phyloP scores from a whole-genome alignment of 805 yeast genomes.

The Hyphopichia homilentoma region DNA sequence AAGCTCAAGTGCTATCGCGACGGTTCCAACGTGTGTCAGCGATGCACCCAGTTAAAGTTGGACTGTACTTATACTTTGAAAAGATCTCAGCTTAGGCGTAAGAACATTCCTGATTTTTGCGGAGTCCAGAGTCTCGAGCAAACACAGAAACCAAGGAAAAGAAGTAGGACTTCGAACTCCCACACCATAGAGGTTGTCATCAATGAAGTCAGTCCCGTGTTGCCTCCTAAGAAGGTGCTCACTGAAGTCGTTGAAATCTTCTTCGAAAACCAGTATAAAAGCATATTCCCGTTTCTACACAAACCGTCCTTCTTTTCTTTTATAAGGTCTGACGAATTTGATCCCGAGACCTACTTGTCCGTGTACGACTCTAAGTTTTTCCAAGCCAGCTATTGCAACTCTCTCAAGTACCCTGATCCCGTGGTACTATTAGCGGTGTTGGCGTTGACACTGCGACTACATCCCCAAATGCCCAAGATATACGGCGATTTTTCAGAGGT shows the following conservation, averaged over 20 bases:
- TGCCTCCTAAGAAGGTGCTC: slow-evolving; percentile 14
- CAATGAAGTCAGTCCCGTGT: slow-evolving; percentile 3
- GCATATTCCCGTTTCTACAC: slow-evolving; percentile 22
- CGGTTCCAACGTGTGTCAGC: slow-evolving; percentile 11
- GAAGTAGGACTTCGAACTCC: neutral
- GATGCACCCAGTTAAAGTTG: slow-evolving; percentile 14
- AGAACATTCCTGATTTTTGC: slow-evolving; percentile 5
- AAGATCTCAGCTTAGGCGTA: slow-evolving; percentile 16
- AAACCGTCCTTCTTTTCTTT: slow-evolving; percentile 17
- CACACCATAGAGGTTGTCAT: neutral
- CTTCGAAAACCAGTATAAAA: slow-evolving; percentile 23
- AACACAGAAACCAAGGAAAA: neutral
- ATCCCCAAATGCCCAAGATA: slow-evolving; percentile 22
- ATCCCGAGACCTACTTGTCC: slow-evolving; percentile 15
- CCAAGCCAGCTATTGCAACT: slow-evolving; percentile 8
- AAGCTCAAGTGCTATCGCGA: slow-evolving; percentile 11
- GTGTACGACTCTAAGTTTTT: slow-evolving; percentile 12
- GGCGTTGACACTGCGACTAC: slow-evolving; percentile 33
- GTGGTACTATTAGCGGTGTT: slow-evolving; percentile 29
- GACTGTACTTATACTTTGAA: slow-evolving; percentile 17
- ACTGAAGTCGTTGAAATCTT: slow-evolving; percentile 18
- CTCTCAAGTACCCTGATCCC: slow-evolving; percentile 21
- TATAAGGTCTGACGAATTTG: slow-evolving; percentile 14
- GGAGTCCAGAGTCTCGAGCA: neutral
- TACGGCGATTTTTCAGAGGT: slow-evolving; percentile 31